Base-by-base conservation (phyloP, 257 asterid species). In the Nicotiana obtusifolia region DNA sequence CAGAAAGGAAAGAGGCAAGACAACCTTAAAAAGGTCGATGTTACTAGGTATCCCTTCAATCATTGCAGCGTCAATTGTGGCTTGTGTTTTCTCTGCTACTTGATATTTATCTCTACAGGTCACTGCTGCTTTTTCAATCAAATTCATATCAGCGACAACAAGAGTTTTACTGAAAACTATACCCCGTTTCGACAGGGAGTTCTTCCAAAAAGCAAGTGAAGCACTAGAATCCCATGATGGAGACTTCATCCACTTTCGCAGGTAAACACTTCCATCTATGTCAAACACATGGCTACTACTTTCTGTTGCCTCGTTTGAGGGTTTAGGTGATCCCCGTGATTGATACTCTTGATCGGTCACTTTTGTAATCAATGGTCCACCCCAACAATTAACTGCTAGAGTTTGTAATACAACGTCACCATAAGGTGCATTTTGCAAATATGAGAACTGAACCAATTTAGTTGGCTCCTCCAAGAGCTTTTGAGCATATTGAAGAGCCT, bases 11-110 rank as follows among this genome's bases (percentile, higher is more conserved):
- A 80, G 64, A 75, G 37, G 64, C 47, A 57, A 7, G 47, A 49
- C 59, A 85, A 93, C 99, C 99, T 94, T 94, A 54, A 96, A 90
- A 86, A 96, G 99, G 88, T 94, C 99, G 19, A 96, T 94, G 77
- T 96, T 96, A 81, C 97, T 94, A 7, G 99, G 99, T 80, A 96
- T 96, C 77, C 99, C 99, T 86, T 96, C 98, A 64, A 94, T 92
- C 92, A 88, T 96, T 4, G 99, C 99, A 54, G 97, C 99, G 68
- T 94, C 94, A 37, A 94, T 96, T 14, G 99, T 94, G 69, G 97
- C 99, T 84, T 93, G 98, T 24, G 99, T 94, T 86, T 91, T 96
- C 92, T 96, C 98, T 52, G 88, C 98, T 49, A 90, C 90, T 80
- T 61, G 88, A 82, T 77, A 89, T 83, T 88, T 93, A 52, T 93